Evolutionary conservation across 805 yeast genomes (phyloP).

Genomic region (Metschnikowia kofuensis): DNA sequence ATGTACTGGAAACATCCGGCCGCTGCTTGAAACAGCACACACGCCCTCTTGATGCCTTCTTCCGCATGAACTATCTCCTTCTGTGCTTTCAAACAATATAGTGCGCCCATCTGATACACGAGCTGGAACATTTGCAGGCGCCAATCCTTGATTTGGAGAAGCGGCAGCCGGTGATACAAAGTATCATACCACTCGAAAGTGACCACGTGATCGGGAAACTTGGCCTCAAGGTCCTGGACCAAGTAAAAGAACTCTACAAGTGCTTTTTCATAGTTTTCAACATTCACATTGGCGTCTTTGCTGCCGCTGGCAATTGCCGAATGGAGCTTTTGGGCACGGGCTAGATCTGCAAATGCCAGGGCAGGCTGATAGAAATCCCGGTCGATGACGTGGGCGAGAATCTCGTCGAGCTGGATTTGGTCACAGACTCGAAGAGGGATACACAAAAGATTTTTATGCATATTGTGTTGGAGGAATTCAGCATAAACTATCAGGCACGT

Average conservation of each 20-base stretch:
- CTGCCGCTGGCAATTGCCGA: conserved; percentile 31
- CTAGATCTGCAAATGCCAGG: conserved; percentile 36
- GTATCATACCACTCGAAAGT: conserved; percentile 75
- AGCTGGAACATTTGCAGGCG: conserved; percentile 55
- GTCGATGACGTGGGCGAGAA: conserved; percentile 43
- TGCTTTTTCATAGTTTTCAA: conserved; percentile 20
- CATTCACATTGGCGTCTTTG: conserved; percentile 23
- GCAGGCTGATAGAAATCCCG: conserved; percentile 43
- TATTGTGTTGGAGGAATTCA: background rate
- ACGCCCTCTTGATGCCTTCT: conserved; percentile 60
- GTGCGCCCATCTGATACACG: conserved; percentile 65
- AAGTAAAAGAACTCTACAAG: conserved; percentile 48
- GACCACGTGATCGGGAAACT: conserved; percentile 62
- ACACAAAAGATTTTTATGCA: conserved; percentile 9
- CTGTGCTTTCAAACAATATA: conserved; percentile 56
- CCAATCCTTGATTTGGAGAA: conserved; percentile 7
- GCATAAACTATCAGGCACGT: no score
- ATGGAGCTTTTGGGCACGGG: conserved; percentile 44
- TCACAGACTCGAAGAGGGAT: conserved; percentile 9
- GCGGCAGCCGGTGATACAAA: conserved; percentile 28
- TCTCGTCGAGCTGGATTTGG: conserved; percentile 15
- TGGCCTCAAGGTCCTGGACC: conserved; percentile 42
- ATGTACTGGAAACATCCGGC: conserved; percentile 62
- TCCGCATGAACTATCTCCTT: conserved; percentile 42
- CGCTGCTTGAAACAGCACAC: conserved; percentile 62